Conservation (phyloP, 2,329 filamentous ascomycete genomes). For the Colletotrichum camelliae region DNA sequence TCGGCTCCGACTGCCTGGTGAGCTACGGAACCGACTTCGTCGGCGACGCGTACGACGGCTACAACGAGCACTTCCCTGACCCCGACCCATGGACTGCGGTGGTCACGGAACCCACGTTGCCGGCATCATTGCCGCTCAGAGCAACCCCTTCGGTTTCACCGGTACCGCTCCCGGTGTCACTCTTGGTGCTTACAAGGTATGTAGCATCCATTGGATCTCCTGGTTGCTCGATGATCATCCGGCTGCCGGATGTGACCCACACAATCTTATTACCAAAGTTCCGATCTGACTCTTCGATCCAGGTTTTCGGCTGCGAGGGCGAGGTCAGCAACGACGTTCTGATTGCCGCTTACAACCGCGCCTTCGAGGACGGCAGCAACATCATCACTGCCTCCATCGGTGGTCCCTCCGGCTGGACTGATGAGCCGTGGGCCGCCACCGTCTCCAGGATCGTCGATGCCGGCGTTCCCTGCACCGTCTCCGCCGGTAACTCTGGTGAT, state of each 20-base stretch:
- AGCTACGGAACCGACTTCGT: slow-evolving; percentile 62
- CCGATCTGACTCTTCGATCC: neutral
- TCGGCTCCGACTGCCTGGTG: slow-evolving; percentile 64
- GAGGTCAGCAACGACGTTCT: slow-evolving; percentile 59
- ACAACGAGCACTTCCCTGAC: slow-evolving; percentile 47
- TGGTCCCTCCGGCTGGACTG: slow-evolving; percentile 55
- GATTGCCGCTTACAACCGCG: slow-evolving; percentile 63
- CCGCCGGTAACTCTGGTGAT: slow-evolving; percentile 57
- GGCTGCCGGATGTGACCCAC: neutral
- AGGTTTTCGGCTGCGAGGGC: slow-evolving; percentile 61
- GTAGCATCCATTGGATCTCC: neutral
- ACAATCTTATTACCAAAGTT: neutral
- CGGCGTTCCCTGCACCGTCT: slow-evolving; percentile 57
- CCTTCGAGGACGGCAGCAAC: slow-evolving; percentile 64
- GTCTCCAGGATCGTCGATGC: slow-evolving; percentile 58
- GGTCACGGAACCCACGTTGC: slow-evolving; percentile 69
- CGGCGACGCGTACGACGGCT: slow-evolving; percentile 54
- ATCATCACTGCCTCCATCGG: slow-evolving; percentile 63
- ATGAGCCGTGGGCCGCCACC: slow-evolving; percentile 54
- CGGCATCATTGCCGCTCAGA: slow-evolving; percentile 66
- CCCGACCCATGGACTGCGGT: slow-evolving; percentile 57
- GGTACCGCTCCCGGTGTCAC: slow-evolving; percentile 62
- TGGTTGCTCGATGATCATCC: neutral
- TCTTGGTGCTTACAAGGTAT: slow-evolving; percentile 56
- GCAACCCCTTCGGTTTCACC: slow-evolving; percentile 57